Evolutionary conservation across 352 stramenopile genomes (phyloP), one percentile per base, ranked within the genome.

Genomic region (Blastocystis sp.): DNA sequence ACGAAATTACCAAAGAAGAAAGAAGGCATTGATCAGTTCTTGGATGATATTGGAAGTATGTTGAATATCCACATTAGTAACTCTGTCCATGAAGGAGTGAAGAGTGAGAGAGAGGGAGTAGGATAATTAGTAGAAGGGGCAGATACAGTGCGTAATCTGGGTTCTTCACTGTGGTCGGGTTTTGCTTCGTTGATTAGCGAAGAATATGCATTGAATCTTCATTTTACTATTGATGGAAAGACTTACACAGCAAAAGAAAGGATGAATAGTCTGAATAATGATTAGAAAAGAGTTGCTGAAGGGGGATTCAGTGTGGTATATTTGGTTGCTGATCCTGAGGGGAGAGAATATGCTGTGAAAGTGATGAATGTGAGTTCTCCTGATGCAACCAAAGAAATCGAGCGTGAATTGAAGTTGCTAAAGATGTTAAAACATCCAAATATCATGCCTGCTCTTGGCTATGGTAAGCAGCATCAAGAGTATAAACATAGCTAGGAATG

Each of bases 381-480:
- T 17, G 44, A 68, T 19, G 40, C 33, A 13, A 22, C 48, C 19
- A 42, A 54, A 11, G 54, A 73, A 35, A 88, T 88, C 62, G 77
- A 88, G 42, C 58, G 48, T 22, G 77, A 88, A 42, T 37, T 88
- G 7, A 88, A 88, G 44, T 30, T 88, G 40, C 19, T 88, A 1
- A 79, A 78, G 37, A 59, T 59, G 58, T 33, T 73, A 37, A 81
- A 78, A 27, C 77, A 88, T 42, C 77, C 77, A 4, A 88, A 88
- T 33, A 88, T 88, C 40, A 73, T 88, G 58, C 77, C 77, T 33
- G 2, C 22, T 22, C 58, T 88, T 17, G 77, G 62, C 11, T 24
- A 59, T 24, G 30, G 33, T 24, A 88, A 88, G 62, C 75, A 87
- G 42, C 58, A 30, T 19, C 73, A 68, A 22, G 58, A 88, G 62